Evolutionary conservation across 1,139 yeast species (phyloP), one percentile per base, ranked within the genome.

Genomic region (Zygosaccharomyces sapae): DNA sequence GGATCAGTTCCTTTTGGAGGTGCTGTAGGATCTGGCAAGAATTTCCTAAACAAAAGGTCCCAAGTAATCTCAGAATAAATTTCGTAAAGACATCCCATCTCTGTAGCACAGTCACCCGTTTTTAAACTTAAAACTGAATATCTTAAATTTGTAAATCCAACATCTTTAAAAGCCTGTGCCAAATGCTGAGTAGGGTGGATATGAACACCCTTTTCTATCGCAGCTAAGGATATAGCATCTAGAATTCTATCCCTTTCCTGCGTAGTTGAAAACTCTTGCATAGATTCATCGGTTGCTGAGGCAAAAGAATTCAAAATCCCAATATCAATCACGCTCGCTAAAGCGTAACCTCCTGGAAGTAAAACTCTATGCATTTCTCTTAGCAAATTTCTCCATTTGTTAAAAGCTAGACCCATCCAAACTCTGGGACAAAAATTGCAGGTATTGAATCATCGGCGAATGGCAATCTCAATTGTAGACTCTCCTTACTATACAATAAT

Each of bases 1-100:
- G 58, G 57, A 43, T 56, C 51, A 5, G 55, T 52, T 10, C 53
- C 54, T 16, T 49, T 47, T 2, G 58, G 56, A 4, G 49, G 48
- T 7, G 52, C 49, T 6, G 44, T 47, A 8, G 54, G 48, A 24
- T 54, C 55, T 5, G 53, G 49, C 19, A 52, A 44, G 38, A 49
- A 50, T 25, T 48, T 55, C 40, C 58, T 55, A 8, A 56, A 45
- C 2, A 55, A 45, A 19, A 44, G 45, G 47, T 60, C 65, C 46
- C 54, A 59, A 33, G 50, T 47, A 41, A 53, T 48, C 33, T 60
- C 46, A 8, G 58, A 48, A 36, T 55, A 44, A 30, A 61, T 54
- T 47, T 63, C 67, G 48, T 58, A 54, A 16, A 61, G 38, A 46
- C 56, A 57, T 2, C 67, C 67, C 61, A 63, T 61, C 8, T 61